Evolutionary conservation across 495 filamentous ascomycete species (phyloP).

Genomic region (Neurospora sublineolata): DNA sequence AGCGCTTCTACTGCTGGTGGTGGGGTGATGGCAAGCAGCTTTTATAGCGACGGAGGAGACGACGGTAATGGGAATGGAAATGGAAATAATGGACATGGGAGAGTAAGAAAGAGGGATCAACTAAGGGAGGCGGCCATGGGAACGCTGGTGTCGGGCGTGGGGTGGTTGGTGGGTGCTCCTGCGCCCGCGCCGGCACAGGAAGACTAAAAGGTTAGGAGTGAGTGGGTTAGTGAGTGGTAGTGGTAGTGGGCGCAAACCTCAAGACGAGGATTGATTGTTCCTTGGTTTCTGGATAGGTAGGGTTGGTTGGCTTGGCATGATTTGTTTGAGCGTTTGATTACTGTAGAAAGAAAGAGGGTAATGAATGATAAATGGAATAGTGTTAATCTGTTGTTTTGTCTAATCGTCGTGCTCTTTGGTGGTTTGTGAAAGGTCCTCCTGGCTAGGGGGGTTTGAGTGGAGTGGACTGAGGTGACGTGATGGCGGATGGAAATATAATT

Average conservation of each 20-base stretch:
- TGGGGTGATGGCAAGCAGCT: neutral
- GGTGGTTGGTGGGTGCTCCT: slow-evolving; percentile 73
- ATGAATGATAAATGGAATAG: neutral
- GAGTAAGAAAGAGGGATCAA: slow-evolving; percentile 69
- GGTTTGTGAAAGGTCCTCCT: neutral
- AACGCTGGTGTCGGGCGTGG: slow-evolving; percentile 65
- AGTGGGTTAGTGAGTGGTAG: no score
- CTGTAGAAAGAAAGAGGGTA: neutral
- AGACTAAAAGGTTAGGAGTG: neutral
- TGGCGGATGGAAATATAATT: no score
- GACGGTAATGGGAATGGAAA: slow-evolving; percentile 21
- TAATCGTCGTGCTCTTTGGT: neutral
- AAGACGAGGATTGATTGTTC: neutral
- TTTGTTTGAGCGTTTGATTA: neutral
- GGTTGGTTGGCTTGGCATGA: neutral
- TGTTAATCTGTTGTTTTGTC: neutral
- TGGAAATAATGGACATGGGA: slow-evolving; percentile 18
- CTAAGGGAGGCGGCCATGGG: slow-evolving; percentile 65
- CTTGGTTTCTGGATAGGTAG: neutral
- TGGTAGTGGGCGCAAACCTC: no score
- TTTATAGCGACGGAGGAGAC: slow-evolving; percentile 1
- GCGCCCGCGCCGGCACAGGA: slow-evolving; percentile 21
- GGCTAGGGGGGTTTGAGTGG: neutral
- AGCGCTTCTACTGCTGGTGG: neutral
- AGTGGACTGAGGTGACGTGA: no score